These are phyloP conservation scores for Candida lessepsii DNA, from an alignment of 805 yeast genomes.

Conservation along the genomic window DNA sequence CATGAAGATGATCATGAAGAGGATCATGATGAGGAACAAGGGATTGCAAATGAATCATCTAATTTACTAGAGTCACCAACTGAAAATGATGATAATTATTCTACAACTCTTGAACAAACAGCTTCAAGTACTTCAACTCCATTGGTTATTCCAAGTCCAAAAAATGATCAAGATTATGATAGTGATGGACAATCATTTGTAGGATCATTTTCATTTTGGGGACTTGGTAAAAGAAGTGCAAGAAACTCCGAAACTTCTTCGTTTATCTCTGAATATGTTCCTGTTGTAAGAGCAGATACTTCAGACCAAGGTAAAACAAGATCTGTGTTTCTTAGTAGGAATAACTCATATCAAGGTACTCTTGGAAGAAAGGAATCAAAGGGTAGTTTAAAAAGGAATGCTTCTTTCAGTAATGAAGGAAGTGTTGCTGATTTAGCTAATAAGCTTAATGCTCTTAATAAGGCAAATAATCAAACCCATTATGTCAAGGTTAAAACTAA, in stretches of 20 bases:
- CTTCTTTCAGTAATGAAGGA: conserved; percentile 3
- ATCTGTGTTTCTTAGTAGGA: neutral
- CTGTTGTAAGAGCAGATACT: conserved; percentile 4
- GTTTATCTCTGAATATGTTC: conserved; percentile 16
- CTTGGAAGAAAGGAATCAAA: conserved; percentile 9
- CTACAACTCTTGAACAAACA: conserved; percentile 1
- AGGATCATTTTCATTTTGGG: conserved; percentile 43
- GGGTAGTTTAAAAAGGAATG: conserved; percentile 3
- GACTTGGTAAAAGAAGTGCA: conserved; percentile 35
- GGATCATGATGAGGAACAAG: conserved; percentile 10
- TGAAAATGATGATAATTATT: conserved; percentile 5
- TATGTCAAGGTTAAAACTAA: conserved; percentile 7
- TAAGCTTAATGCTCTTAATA: neutral
- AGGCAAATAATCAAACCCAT: neutral
- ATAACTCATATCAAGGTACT: conserved; percentile 9
- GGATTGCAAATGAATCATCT: neutral
- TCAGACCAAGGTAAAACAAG: conserved; percentile 3
- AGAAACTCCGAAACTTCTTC: conserved; percentile 18
- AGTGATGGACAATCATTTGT: conserved; percentile 3
- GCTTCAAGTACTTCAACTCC: neutral
- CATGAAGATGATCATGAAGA: conserved; percentile 24
- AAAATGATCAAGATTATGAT: conserved; percentile 1
- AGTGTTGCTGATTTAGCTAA: neutral
- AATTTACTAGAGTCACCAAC: conserved; percentile 1
- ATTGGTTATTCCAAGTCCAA: neutral